Evolutionary conservation across 2,329 filamentous ascomycete genomes (phyloP).

Genomic region (Diaporthe sp.): DNA sequence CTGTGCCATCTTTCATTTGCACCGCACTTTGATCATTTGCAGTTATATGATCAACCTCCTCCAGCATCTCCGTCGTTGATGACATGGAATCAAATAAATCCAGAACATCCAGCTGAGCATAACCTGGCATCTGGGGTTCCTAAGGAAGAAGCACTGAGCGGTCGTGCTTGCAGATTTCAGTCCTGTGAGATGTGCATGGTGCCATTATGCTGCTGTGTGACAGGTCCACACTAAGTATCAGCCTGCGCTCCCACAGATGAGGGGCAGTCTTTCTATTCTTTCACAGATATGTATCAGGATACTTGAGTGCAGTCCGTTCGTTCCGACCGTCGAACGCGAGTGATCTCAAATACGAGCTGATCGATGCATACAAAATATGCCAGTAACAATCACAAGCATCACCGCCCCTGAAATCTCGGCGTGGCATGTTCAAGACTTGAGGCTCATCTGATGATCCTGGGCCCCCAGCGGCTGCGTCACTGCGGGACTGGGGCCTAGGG

Average conservation of each 20-base stretch:
- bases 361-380: neutral
- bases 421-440: conserved; percentile 31
- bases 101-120: no score
- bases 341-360: neutral
- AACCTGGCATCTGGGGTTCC: neutral
- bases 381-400: neutral
- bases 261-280: neutral
- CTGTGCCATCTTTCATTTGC: neutral
- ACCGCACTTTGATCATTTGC: neutral
- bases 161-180: neutral
- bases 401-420: conserved; percentile 26
- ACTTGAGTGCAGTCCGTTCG: neutral
- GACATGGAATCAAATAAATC: no score
- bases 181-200: neutral
- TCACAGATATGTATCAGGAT: neutral
- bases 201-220: neutral
- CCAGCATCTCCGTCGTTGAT: neutral
- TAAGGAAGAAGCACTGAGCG: no score
- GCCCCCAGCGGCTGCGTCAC: conserved; percentile 24
- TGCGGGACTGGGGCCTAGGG: conserved; percentile 26
- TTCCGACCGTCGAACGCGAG: no score
- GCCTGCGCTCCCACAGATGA: neutral
- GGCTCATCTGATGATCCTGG: conserved; percentile 26
- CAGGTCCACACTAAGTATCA: neutral
- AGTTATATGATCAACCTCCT: neutral